Percentiles rank a stretch among this genome's conserved stretches.
phyloP scores from a whole-genome alignment of 768 basidiomycete species.

The Hysterangium stoloniferum region DNA sequence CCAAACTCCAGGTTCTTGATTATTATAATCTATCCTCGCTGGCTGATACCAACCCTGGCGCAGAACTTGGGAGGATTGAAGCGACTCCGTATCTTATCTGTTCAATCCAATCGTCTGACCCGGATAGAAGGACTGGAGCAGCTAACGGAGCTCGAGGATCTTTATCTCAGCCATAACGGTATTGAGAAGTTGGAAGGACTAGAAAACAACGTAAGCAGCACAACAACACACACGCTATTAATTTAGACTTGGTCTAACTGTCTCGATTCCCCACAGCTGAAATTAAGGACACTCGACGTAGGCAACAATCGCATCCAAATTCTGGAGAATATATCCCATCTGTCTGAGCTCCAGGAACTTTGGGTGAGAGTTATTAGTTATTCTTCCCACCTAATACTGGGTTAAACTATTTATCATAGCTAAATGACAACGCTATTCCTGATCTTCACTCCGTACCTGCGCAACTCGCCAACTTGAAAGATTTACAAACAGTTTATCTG shows the following conservation, averaged over 20 bases:
- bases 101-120: slow-evolving; percentile 91
- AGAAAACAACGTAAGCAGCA: slow-evolving; percentile 62
- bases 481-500: slow-evolving; percentile 84
- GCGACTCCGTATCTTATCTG: slow-evolving; percentile 74
- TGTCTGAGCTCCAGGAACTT: slow-evolving; percentile 76
- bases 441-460: slow-evolving; percentile 59
- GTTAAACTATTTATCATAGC: slow-evolving; percentile 35
- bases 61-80: slow-evolving; percentile 67
- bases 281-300: slow-evolving; percentile 80
- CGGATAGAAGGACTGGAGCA: slow-evolving; percentile 75
- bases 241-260: background rate
- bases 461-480: slow-evolving; percentile 49
- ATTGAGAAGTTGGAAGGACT: slow-evolving; percentile 77
- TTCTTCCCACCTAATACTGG: background rate
- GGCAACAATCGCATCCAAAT: slow-evolving; percentile 76
- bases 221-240: background rate
- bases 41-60: background rate
- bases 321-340: slow-evolving; percentile 78
- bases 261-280: slow-evolving; percentile 29
- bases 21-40: background rate
- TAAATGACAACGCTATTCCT: slow-evolving; percentile 81
- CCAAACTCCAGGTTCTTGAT: slow-evolving; percentile 63
- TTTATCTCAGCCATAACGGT: slow-evolving; percentile 95
- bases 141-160: slow-evolving; percentile 69
- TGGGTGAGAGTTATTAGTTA: slow-evolving; percentile 56